Base-by-base conservation (phyloP, 208 protist species). In the Phytomonas sp. region DNA sequence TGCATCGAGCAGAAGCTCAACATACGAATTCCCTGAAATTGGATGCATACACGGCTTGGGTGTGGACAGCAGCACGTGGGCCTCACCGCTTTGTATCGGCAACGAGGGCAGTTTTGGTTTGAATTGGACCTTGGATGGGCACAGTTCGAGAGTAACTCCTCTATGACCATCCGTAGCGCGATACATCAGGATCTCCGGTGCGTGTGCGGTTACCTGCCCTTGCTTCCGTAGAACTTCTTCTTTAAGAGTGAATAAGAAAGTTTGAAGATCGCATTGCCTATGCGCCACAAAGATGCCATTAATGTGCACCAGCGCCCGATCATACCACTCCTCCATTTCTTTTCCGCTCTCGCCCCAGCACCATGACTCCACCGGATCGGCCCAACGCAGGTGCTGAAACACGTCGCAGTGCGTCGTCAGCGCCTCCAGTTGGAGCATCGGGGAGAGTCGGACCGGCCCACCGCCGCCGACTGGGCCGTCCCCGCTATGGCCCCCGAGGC, bases 71-170 rank as follows among this genome's bases (percentile, higher is more conserved):
- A 84, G 70, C 14, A 63, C 16, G 4, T 76, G 67, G 33, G 84
- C 4, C 60, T 93, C 87, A 19, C 87, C 87, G 19, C 67, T 30
- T 60, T 89, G 84, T 31, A 86, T 16, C 14, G 74, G 79, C 56
- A 93, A 63, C 2, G 60, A 56, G 12, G 87, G 87, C 16, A 90
- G 70, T 56, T 71, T 60, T 10, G 75, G 36, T 4, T 40, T 52
- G 34, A 23, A 49, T 49, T 34, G 11, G 29, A 66, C 29, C 42
- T 61, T 59, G 16, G 61, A 59, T 16, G 69, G 40, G 33, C 65
- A 56, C 33, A 75, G n/a, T 60, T 75, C 71, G 36, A 49, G 40
- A 49, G 40, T 49, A 12, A 79, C 73, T 5, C 68, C 74, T 19
- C 67, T 67, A 0, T 67, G 45, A 10, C 75, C 76, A 56, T 86